Conservation (phyloP, 148 eudicot genomes). For the Cornus kousa region DNA sequence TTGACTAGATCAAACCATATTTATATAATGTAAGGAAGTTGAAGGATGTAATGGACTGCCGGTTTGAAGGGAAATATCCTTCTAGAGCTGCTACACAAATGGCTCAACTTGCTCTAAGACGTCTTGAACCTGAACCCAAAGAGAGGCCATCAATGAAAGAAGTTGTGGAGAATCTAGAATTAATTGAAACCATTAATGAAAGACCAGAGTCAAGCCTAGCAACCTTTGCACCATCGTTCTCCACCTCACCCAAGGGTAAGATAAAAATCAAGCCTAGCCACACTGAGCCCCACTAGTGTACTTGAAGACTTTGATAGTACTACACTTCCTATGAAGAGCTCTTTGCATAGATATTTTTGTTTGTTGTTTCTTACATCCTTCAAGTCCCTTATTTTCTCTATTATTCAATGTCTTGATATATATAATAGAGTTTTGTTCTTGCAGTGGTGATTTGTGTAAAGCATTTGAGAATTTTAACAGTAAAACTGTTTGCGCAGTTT, state of each 20-base stretch:
- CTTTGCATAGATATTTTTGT: background rate
- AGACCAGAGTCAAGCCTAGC: constrained; percentile 23
- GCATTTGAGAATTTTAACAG: too few species aligned
- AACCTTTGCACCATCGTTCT: constrained; percentile 21
- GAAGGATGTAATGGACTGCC: constrained; percentile 12
- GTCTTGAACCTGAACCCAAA: too few species aligned
- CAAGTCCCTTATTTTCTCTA: background rate
- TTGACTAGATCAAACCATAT: constrained; percentile 71
- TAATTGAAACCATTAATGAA: constrained; percentile 33
- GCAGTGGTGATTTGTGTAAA: background rate
- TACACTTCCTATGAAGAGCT: too few species aligned
- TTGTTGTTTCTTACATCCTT: background rate
- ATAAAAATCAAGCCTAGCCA: constrained; percentile 23
- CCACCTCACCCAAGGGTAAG: constrained; percentile 17
- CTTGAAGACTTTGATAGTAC: constrained; percentile 9
- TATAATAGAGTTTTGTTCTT: constrained; percentile 5
- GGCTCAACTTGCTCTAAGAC: too few species aligned
- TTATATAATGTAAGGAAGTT: constrained; percentile 53
- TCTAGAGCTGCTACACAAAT: too few species aligned
- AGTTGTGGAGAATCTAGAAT: constrained; percentile 14
- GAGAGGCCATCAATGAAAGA: too few species aligned
- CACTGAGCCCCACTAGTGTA: constrained; percentile 18
- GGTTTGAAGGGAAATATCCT: too few species aligned
- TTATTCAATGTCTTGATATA: background rate
- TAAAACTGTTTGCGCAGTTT: too few species aligned